Conservation (phyloP, 108 stramenopile species). For the Parietichytrium sp. region DNA sequence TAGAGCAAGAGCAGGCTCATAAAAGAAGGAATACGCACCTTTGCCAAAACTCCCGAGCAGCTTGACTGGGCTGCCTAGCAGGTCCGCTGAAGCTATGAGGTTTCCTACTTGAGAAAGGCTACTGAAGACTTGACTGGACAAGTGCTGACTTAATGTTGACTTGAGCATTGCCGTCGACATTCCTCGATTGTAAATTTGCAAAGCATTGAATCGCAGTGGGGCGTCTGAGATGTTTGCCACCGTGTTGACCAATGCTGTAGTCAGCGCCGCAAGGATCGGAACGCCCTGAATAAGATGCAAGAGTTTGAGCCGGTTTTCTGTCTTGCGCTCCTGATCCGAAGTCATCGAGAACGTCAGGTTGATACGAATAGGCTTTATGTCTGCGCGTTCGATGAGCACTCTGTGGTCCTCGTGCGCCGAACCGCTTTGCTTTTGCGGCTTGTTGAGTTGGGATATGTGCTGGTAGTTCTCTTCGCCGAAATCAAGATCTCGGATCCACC, state of each 20-base stretch:
- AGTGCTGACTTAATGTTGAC: slow-evolving; percentile 5
- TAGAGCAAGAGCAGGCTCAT: slow-evolving; percentile 13
- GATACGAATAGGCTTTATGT: neutral
- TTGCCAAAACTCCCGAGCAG: slow-evolving; percentile 25
- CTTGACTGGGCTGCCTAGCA: slow-evolving; percentile 15
- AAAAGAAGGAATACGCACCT: slow-evolving; percentile 31
- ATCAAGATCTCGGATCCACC: no score
- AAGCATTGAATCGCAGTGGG: neutral
- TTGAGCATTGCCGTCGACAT: slow-evolving; percentile 8
- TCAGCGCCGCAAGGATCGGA: slow-evolving; percentile 1
- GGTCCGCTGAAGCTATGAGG: slow-evolving; percentile 6
- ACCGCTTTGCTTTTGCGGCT: neutral
- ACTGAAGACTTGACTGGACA: neutral
- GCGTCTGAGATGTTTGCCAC: slow-evolving; percentile 31
- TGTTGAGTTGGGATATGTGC: no score
- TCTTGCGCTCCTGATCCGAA: neutral
- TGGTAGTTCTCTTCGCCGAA: no score
- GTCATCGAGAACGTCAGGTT: slow-evolving; percentile 27
- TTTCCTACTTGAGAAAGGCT: slow-evolving; percentile 28
- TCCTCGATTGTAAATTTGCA: slow-evolving; percentile 13
- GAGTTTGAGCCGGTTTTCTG: slow-evolving; percentile 8
- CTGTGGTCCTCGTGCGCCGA: neutral
- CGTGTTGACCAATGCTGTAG: slow-evolving; percentile 25
- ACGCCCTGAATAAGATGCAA: slow-evolving; percentile 29
- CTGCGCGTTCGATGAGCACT: neutral